Base-by-base conservation (phyloP, 768 basidiomycete genomes). In the Termitomyces sp. region DNA sequence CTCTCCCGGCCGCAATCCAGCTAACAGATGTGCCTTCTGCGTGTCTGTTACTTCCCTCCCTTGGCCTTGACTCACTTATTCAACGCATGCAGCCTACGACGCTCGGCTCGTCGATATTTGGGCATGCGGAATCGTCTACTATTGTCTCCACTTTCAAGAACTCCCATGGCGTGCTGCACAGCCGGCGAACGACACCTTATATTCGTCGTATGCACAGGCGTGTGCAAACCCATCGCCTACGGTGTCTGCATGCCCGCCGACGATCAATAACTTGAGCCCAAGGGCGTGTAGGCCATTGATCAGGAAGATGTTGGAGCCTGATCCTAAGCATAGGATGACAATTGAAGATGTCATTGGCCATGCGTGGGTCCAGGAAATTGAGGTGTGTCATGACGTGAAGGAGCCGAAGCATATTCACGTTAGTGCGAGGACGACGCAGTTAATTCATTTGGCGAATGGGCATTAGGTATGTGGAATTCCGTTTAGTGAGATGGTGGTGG, bases 121-220 rank as follows among this genome's bases (percentile, higher is more conserved):
- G 96, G 95, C 96, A 0, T 90, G 89, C 61, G 96, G 90, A 18
- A 85, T 99, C 64, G 95, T 99, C 65, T 98, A 96, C 76, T 99
- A 99, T 78, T 99, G 96, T 78, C 82, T 98, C 67, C 94, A 93
- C 73, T 97, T 97, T 79, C 91, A 94, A 71, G 96, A 99, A 72
- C 84, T 99, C 54, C 96, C 96, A 2, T 99, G 97, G 96, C 90
- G 95, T 59, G 92, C 89, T 2, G 96, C 96, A 36, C 95, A 98
- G 69, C 75, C 78, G 18, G 76, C 63, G 7, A 66, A 85, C 9
- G 96, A 99, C 69, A 72, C 80, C 9, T 82, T 96, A 11, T 99
- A 93, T 72, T 78, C 86, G 0, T 77, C 89, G 3, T 99, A 98
- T 70, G 81, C 77, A 0, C 66, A 79, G 13, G 83, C 85, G 4